Percentiles rank a stretch among this genome's conserved stretches.
phyloP scores from a whole-genome alignment of 1,139 yeast species.

The Yamadazyma sp. region DNA sequence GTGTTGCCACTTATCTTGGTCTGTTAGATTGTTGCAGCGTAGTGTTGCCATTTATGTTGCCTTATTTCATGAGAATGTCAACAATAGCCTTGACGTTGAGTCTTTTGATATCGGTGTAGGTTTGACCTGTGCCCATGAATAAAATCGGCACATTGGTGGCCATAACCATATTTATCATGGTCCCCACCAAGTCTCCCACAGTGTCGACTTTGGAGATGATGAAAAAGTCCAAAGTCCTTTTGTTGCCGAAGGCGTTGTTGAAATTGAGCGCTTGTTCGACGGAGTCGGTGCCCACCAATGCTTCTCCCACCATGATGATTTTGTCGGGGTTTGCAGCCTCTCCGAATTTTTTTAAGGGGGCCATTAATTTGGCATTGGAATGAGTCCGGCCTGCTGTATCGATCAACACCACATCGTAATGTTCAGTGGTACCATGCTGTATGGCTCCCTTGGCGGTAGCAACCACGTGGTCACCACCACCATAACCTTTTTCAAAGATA shows the following conservation, averaged over 20 bases:
- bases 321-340: conserved; percentile 94
- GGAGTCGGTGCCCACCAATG: conserved; percentile 95
- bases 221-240: conserved; percentile 81
- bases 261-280: conserved; percentile 94
- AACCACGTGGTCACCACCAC: conserved; percentile 91
- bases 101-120: conserved; percentile 92
- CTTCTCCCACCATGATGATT: conserved; percentile 98
- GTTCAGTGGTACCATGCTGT: conserved; percentile 54
- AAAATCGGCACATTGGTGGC: conserved; percentile 94
- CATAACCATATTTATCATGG: conserved; percentile 97
- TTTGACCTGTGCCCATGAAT: conserved; percentile 96
- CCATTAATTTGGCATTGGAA: conserved; percentile 92
- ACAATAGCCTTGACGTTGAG: conserved; percentile 93
- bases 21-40: too few species aligned
- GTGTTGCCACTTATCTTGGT: too few species aligned
- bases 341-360: conserved; percentile 92
- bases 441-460: conserved; percentile 95
- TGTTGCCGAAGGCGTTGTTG: conserved; percentile 88
- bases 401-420: conserved; percentile 82
- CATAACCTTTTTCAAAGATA: conserved; percentile 91
- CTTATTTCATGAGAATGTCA: conserved; percentile 63
- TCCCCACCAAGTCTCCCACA: conserved; percentile 94
- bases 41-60: too few species aligned
- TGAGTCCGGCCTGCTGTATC: conserved; percentile 99
- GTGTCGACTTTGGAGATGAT: conserved; percentile 95